phyloP scores from a whole-genome alignment of 208 protist species.

The Porcisia deanei region DNA sequence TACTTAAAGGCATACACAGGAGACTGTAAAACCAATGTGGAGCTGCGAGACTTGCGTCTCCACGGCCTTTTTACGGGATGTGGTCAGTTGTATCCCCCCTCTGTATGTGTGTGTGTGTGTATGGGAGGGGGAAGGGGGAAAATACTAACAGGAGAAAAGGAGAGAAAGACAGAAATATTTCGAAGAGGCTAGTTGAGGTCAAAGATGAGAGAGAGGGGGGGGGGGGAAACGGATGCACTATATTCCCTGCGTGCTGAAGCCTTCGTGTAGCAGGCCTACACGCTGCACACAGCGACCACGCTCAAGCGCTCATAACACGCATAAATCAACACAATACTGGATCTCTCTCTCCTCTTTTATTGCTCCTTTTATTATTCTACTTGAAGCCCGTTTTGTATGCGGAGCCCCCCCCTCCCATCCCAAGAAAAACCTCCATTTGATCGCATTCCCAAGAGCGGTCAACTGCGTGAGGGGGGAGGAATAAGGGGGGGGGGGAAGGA shows the following conservation, averaged over 20 bases:
- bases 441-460: not conserved
- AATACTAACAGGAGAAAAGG: not conserved
- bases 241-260: not conserved
- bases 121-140: not conserved
- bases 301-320: not conserved
- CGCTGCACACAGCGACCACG: not conserved
- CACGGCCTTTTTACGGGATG: not conserved
- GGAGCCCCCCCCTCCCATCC: not conserved
- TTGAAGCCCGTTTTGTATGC: not conserved
- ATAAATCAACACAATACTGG: not conserved
- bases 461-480: not conserved
- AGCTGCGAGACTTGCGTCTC: not conserved
- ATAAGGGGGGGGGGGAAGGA: no score
- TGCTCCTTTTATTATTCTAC: not conserved
- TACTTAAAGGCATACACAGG: not conserved
- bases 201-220: not conserved
- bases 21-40: not conserved
- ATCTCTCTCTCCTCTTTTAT: not conserved
- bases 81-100: not conserved
- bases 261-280: not conserved
- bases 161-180: no score
- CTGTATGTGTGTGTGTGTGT: no score
- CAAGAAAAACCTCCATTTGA: not conserved
- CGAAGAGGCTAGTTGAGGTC: not conserved
- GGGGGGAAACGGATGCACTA: not conserved